Conservation (phyloP, 805 yeast genomes). For the Zygoascus flipseniorum region DNA sequence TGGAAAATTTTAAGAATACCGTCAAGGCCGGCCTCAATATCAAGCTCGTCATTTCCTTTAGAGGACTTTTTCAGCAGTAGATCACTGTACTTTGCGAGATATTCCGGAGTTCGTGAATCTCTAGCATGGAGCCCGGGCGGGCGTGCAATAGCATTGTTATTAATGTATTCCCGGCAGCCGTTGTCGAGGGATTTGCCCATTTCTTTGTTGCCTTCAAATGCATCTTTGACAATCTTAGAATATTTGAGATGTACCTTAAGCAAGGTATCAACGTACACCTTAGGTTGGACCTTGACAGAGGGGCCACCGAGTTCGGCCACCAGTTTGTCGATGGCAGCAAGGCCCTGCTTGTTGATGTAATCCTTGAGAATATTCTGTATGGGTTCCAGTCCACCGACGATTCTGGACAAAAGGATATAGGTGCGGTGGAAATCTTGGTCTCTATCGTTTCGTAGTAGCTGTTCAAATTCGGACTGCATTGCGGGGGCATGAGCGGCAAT, state of each 20-base stretch:
- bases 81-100: conserved; percentile 84
- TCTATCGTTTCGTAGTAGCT: conserved; percentile 65
- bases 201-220: conserved; percentile 66
- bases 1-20: conserved; percentile 82
- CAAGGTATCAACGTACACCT: conserved; percentile 68
- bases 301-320: conserved; percentile 27
- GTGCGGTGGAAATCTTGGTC: conserved; percentile 68
- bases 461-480: conserved; percentile 68
- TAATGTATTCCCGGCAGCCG: conserved; percentile 81
- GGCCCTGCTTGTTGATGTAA: conserved; percentile 62
- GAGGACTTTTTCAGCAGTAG: conserved; percentile 67
- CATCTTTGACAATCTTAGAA: conserved; percentile 50
- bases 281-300: conserved; percentile 49
- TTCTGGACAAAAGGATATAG: conserved; percentile 67
- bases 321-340: conserved; percentile 50
- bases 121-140: conserved; percentile 27
- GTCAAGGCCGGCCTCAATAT: conserved; percentile 60
- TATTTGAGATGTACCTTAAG: conserved; percentile 62
- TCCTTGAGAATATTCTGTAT: conserved; percentile 63
- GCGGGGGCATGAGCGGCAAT: conserved; percentile 70
- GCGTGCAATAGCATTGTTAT: conserved; percentile 66
- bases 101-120: conserved; percentile 80
- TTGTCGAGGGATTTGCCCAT: conserved; percentile 82
- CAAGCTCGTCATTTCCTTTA: conserved; percentile 59
- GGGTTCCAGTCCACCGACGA: conserved; percentile 71